These are phyloP conservation scores for Myxozyma neotropica DNA, from an alignment of 805 yeast species.

Conservation along the genomic window DNA sequence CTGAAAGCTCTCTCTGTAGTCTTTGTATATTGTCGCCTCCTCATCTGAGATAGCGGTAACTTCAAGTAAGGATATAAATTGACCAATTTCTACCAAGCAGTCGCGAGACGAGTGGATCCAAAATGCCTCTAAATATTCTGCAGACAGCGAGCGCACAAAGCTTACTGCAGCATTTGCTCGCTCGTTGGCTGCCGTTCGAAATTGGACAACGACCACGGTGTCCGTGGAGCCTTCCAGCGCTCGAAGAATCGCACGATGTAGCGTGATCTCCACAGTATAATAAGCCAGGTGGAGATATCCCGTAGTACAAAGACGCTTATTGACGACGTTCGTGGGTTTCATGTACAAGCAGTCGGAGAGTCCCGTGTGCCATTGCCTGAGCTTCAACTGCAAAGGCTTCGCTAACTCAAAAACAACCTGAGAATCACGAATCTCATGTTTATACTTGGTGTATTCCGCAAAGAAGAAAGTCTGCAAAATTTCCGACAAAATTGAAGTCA, in stretches of 20 bases:
- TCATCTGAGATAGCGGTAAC: constrained; percentile 31
- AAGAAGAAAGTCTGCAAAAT: constrained; percentile 30
- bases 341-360: constrained; percentile 30
- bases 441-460: constrained; percentile 31
- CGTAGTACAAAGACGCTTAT: constrained; percentile 27
- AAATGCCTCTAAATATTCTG: constrained; percentile 38
- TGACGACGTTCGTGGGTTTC: constrained; percentile 23
- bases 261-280: constrained; percentile 28
- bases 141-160: constrained; percentile 33
- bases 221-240: constrained; percentile 32
- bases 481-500: constrained; percentile 33
- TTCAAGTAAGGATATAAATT: constrained; percentile 35
- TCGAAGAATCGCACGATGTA: constrained; percentile 33
- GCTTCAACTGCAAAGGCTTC: constrained; percentile 29
- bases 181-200: constrained; percentile 31
- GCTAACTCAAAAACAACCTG: constrained; percentile 31
- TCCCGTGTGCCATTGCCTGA: constrained; percentile 27
- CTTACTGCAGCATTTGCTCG: constrained; percentile 35
- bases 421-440: constrained; percentile 28
- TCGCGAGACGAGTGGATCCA: constrained; percentile 37
- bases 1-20: constrained; percentile 27
- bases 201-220: constrained; percentile 11
- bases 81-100: constrained; percentile 36
- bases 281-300: constrained; percentile 35
- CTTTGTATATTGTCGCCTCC: constrained; percentile 23